A percentile compares a stretch with the other conserved stretches of the same genome.
These are phyloP conservation scores for Suillus clintonianus DNA, from an alignment of 768 basidiomycete species.

Conservation along the genomic window DNA sequence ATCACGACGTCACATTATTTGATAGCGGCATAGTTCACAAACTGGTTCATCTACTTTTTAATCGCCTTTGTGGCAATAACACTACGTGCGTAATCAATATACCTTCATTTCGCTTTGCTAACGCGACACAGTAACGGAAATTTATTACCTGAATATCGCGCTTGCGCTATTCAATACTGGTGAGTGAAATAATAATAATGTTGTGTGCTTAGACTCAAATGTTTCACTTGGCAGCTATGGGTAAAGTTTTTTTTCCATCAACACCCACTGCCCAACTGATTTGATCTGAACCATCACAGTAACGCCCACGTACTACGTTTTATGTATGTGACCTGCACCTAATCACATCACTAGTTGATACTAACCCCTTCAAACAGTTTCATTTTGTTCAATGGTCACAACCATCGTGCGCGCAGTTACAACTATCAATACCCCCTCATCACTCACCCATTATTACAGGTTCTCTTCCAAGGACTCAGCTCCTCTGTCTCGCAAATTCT, in stretches of 20 bases:
- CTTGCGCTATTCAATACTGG: constrained; percentile 94
- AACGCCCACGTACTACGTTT: constrained; percentile 86
- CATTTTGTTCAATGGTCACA: constrained; percentile 83
- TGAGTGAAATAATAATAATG: constrained; percentile 32
- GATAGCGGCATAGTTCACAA: constrained; percentile 64
- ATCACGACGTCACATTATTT: neutral
- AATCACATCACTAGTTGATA: neutral
- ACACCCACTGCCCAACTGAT: constrained; percentile 13
- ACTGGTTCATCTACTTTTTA: constrained; percentile 91
- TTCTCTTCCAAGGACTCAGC: constrained; percentile 88
- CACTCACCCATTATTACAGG: constrained; percentile 37
- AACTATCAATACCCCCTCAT: neutral
- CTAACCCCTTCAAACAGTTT: constrained; percentile 47
- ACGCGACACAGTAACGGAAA: constrained; percentile 68
- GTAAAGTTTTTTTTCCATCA: constrained; percentile 38
- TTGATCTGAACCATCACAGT: constrained; percentile 44
- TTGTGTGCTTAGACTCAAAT: neutral
- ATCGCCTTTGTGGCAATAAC: constrained; percentile 83
- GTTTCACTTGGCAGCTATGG: constrained; percentile 54
- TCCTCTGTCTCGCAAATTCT: constrained; percentile 79
- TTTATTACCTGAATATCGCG: constrained; percentile 94
- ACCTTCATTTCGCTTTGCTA: constrained; percentile 6
- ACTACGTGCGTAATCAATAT: constrained; percentile 43
- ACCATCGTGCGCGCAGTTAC: constrained; percentile 60
- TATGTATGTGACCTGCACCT: constrained; percentile 52